Evolutionary conservation across 768 basidiomycete species (phyloP).

Genomic region (Rhodosporidiobolus sp.): DNA sequence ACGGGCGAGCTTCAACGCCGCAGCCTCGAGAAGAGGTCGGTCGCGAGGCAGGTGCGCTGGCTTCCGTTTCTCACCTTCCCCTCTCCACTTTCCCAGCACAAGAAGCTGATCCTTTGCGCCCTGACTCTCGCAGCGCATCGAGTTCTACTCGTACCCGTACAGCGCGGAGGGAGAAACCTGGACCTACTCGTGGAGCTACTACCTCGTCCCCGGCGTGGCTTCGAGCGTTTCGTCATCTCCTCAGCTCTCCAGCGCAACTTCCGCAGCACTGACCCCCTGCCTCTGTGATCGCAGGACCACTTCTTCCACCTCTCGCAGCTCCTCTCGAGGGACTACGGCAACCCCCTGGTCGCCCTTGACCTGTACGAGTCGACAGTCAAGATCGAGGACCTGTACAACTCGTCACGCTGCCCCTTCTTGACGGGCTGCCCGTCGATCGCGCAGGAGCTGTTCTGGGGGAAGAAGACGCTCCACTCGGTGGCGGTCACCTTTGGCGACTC

Average conservation of each 20-base stretch:
- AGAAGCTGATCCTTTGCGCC: background rate
- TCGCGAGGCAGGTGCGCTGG: too few relatives aligned
- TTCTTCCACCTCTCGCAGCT: constrained; percentile 17
- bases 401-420: background rate
- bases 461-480: background rate
- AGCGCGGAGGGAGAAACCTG: constrained; percentile 2
- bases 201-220: too few relatives aligned
- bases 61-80: background rate
- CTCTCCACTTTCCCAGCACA: background rate
- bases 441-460: background rate
- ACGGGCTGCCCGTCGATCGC: background rate
- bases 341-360: background rate
- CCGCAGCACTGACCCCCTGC: background rate
- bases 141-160: constrained; percentile 17
- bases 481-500: background rate
- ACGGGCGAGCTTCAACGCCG: background rate
- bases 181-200: constrained; percentile 19
- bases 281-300: background rate
- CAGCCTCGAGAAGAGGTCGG: too few relatives aligned
- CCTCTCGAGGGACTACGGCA: background rate
- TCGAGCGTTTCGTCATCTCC: too few relatives aligned
- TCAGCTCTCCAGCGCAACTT: background rate
- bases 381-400: background rate
- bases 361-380: background rate
- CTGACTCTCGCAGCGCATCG: constrained; percentile 16